Evolutionary conservation across 2,329 filamentous ascomycete species (phyloP).

Genomic region (Fusarium buxicola): DNA sequence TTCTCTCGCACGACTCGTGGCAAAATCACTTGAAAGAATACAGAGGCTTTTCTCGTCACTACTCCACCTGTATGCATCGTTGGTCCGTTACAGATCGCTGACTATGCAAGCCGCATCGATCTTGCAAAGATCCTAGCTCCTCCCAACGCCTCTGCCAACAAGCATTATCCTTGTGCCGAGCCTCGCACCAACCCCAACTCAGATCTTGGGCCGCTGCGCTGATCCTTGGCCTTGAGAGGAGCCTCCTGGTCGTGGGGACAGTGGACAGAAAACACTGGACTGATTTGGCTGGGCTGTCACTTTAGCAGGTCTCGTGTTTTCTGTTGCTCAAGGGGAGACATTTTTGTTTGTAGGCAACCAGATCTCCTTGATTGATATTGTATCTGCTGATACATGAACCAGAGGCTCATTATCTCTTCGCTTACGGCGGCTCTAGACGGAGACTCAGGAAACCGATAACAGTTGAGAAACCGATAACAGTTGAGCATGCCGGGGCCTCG

Average conservation of each 20-base stretch:
- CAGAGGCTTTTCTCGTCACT: constrained; percentile 1
- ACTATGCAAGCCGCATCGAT: constrained; percentile 11
- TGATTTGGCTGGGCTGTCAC: no score
- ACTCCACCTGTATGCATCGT: neutral
- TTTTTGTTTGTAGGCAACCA: no score
- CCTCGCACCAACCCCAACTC: neutral
- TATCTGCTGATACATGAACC: neutral
- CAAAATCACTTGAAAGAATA: neutral
- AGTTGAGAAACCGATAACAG: neutral
- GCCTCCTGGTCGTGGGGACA: no score
- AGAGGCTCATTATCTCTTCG: neutral
- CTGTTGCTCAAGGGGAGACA: no score
- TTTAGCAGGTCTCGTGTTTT: no score
- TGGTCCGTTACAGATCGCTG: constrained; percentile 12
- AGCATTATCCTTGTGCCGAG: neutral
- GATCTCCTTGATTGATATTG: neutral
- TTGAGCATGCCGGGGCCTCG: neutral
- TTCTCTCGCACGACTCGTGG: neutral
- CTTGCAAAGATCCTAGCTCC: constrained; percentile 6
- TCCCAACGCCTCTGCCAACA: neutral
- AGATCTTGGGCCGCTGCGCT: no score
- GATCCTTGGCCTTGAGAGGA: no score
- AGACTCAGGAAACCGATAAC: neutral
- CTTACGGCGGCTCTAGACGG: neutral
- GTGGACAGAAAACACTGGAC: no score